Evolutionary conservation across 805 yeast species (phyloP).

Genomic region (Sugiyamaella mastotermitis): DNA sequence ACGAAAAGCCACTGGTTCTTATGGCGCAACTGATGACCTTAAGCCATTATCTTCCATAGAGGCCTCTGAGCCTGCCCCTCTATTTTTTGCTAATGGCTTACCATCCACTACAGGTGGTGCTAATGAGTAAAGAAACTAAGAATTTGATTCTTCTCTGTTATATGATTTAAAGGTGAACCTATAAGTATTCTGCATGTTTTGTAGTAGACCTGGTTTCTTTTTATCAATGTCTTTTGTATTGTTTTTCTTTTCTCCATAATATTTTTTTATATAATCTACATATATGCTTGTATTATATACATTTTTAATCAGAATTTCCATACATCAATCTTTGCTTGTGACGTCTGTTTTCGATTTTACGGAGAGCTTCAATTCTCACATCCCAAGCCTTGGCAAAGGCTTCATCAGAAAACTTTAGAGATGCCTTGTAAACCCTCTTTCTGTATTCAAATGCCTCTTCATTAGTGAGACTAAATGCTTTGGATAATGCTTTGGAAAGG

Average conservation of each 20-base stretch:
- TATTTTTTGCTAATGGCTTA: slow-evolving; percentile 31
- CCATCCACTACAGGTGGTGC: slow-evolving; percentile 30
- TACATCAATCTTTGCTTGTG: slow-evolving; percentile 15
- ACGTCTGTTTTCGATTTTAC: slow-evolving; percentile 21
- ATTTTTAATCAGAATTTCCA: slow-evolving; percentile 19
- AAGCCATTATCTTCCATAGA: slow-evolving; percentile 25
- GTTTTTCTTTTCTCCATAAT: not conserved
- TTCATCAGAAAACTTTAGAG: slow-evolving; percentile 55
- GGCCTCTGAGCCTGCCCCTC: slow-evolving; percentile 12
- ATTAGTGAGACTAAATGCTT: slow-evolving; percentile 36
- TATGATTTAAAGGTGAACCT: not conserved
- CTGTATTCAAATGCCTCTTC: slow-evolving; percentile 39
- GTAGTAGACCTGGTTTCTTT: not conserved
- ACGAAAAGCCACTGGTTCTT: slow-evolving; percentile 32
- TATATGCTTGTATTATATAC: too few species aligned
- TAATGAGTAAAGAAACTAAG: not conserved
- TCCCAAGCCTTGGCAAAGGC: slow-evolving; percentile 53
- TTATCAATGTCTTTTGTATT: too few species aligned
- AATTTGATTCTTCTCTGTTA: not conserved
- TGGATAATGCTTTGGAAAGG: slow-evolving; percentile 44
- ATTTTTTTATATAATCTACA: not conserved
- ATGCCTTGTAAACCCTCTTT: slow-evolving; percentile 34
- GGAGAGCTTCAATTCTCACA: slow-evolving; percentile 17
- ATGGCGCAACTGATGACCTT: slow-evolving; percentile 26
- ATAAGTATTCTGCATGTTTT: slow-evolving; percentile 1